Conservation (phyloP, 2,329 filamentous ascomycete species). For the Colletotrichum endophyticum region DNA sequence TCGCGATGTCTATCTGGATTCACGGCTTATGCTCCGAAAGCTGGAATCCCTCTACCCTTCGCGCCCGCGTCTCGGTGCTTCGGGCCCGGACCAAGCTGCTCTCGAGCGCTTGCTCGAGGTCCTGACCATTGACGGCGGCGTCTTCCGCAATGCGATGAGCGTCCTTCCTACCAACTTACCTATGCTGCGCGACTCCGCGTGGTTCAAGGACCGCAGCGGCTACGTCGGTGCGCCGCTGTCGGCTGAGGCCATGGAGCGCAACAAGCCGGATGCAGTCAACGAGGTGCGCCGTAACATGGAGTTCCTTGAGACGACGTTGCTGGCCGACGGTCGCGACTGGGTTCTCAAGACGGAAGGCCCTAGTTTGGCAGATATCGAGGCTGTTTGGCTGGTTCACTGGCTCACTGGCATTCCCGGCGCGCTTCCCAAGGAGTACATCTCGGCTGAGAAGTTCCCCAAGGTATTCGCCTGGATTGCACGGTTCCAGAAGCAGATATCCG, state of each 20-base stretch:
- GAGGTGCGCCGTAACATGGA: slow-evolving; percentile 59
- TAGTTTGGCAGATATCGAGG: slow-evolving; percentile 71
- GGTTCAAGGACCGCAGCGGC: slow-evolving; percentile 60
- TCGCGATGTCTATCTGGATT: slow-evolving; percentile 72
- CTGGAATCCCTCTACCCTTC: slow-evolving; percentile 62
- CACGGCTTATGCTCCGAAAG: slow-evolving; percentile 69
- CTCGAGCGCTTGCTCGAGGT: slow-evolving; percentile 61
- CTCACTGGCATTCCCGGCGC: slow-evolving; percentile 58
- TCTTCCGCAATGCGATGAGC: slow-evolving; percentile 58
- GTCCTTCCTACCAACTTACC: slow-evolving; percentile 63
- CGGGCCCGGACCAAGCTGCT: slow-evolving; percentile 44
- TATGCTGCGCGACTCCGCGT: slow-evolving; percentile 60
- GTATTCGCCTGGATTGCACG: slow-evolving; percentile 68
- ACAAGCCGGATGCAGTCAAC: slow-evolving; percentile 59
- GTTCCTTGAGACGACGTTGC: slow-evolving; percentile 64
- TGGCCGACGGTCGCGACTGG: slow-evolving; percentile 72
- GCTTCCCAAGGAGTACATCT: slow-evolving; percentile 58
- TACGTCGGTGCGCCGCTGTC: slow-evolving; percentile 35
- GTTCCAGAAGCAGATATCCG: slow-evolving; percentile 56
- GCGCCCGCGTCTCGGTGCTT: slow-evolving; percentile 39
- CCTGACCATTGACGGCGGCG: slow-evolving; percentile 59
- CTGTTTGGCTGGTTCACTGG: slow-evolving; percentile 73
- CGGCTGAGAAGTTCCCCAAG: slow-evolving; percentile 57
- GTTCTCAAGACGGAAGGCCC: slow-evolving; percentile 58
- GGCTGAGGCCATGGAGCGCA: slow-evolving; percentile 25